Evolutionary conservation across 345 rosid species (phyloP), one percentile per base, ranked within the genome.

Genomic region (Citrus hindsii): DNA sequence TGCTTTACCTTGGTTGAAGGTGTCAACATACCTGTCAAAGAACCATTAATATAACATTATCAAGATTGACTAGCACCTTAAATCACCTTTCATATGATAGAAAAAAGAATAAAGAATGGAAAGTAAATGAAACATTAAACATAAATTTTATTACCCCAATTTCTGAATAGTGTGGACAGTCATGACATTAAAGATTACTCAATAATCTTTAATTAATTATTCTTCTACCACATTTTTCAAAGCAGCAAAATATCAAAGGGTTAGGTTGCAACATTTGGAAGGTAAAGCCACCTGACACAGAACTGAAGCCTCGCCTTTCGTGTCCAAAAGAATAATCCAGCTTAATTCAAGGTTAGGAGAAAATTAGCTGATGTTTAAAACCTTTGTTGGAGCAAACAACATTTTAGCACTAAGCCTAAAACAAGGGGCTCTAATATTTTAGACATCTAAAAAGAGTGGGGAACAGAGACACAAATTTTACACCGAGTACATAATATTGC

Each of bases 1-100:
- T 74, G 84, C 89, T 76, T 87, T 85, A 25, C 94, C 87, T 82
- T 91, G 83, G 89, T 87, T 90, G 86, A 80, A 94, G 79, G 98
- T 93, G 86, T 92, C 98, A 51, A 92, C 98, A 63, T 90, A 94
- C 89, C 96, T 90, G 90, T 78, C 77, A 72, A 65, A 71, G 51
- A 78, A 42, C 24, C 48, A 42, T 28, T 69, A 28, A 53, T 8
- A 69, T 64, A 21, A 10, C 33, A 66, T 72, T 33, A 46, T 35
- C 33, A 73, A 53, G 21, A 40, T 71, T 53, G 18, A 59, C 16
- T 25, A 38, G 4, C 14, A 13, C 72, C 61, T 18, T 28, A 19
- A 19, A 4, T 14, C 55, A 28, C 3, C 53, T 22, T 33, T 63
- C 38, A 51, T 59, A 40, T 24, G 21, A 64, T 65, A 21, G 55